phyloP scores from a whole-genome alignment of 352 stramenopile genomes.

The Pythium oligandrum region DNA sequence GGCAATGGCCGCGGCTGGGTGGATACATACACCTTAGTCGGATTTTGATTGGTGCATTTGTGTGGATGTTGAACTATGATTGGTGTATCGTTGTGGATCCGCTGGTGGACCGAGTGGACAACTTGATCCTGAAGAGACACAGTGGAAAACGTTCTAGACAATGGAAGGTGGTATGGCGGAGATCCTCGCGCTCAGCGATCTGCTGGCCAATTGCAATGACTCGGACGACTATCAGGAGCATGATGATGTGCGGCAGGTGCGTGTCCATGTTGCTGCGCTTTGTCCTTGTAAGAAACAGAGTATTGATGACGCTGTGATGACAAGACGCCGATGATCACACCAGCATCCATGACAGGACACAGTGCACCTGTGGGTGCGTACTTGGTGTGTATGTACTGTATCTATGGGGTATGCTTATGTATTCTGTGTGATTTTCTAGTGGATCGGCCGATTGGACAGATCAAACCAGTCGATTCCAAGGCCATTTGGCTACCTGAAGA shows the following conservation, averaged over 20 bases:
- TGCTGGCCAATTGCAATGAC: conserved; percentile 10
- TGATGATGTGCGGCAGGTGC: conserved; percentile 3
- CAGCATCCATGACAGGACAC: conserved; percentile 23
- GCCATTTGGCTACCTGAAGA: conserved; percentile 73
- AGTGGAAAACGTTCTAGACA: background rate
- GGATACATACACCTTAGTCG: too few species aligned
- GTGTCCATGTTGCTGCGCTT: background rate
- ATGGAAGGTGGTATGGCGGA: conserved; percentile 18
- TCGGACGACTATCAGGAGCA: conserved; percentile 13
- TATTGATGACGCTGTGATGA: background rate
- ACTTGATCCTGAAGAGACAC: conserved; percentile 16
- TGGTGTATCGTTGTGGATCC: too few species aligned
- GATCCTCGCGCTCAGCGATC: conserved; percentile 30
- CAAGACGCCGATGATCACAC: conserved; percentile 17
- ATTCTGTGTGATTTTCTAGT: conserved; percentile 16
- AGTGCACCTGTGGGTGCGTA: conserved; percentile 28
- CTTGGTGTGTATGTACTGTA: background rate
- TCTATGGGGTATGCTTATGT: too few species aligned
- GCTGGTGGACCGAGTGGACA: too few species aligned
- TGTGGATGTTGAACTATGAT: too few species aligned
- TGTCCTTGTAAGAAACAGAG: too few species aligned
- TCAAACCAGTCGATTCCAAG: conserved; percentile 48
- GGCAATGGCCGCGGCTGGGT: too few species aligned
- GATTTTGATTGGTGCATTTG: too few species aligned
- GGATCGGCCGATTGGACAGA: conserved; percentile 67